A percentile compares a stretch with the other conserved stretches of the same genome.
Evolutionary conservation across 495 filamentous ascomycete species (phyloP).

Genomic region (Xanthoparmelia taractica): DNA sequence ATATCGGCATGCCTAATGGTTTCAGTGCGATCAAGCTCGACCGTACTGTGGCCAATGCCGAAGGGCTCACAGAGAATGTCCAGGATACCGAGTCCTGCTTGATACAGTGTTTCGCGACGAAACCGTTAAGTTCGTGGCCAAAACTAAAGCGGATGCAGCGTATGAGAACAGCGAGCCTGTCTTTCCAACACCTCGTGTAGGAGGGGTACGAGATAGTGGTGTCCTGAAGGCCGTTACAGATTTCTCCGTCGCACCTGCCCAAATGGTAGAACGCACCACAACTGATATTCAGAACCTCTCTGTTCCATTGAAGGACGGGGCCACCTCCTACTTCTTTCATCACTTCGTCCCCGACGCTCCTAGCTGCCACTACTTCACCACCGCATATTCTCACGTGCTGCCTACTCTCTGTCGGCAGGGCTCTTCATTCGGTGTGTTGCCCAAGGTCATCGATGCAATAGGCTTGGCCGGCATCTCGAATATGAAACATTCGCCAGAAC

Average conservation of each 20-base stretch:
- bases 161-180: slow-evolving; percentile 23
- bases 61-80: slow-evolving; percentile 57
- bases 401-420: slow-evolving; percentile 17
- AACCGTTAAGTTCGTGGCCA: slow-evolving; percentile 58
- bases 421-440: slow-evolving; percentile 32
- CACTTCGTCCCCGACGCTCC: slow-evolving; percentile 9
- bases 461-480: slow-evolving; percentile 46
- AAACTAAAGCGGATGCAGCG: slow-evolving; percentile 35
- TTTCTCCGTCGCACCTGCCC: background rate
- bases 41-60: slow-evolving; percentile 61
- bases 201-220: slow-evolving; percentile 25
- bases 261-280: slow-evolving; percentile 17
- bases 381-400: slow-evolving; percentile 27
- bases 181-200: slow-evolving; percentile 13
- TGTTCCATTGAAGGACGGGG: slow-evolving; percentile 32
- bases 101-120: slow-evolving; percentile 69
- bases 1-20: slow-evolving; percentile 8
- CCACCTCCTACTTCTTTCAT: slow-evolving; percentile 38
- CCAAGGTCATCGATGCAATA: slow-evolving; percentile 41
- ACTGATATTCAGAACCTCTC: slow-evolving; percentile 19
- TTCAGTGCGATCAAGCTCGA: slow-evolving; percentile 56
- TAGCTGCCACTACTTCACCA: background rate
- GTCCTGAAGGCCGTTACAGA: background rate
- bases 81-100: slow-evolving; percentile 61
- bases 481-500: slow-evolving; percentile 30